Evolutionary conservation across 75 land plant genomes (phyloP).

Genomic region (Cryptomeria japonica): DNA sequence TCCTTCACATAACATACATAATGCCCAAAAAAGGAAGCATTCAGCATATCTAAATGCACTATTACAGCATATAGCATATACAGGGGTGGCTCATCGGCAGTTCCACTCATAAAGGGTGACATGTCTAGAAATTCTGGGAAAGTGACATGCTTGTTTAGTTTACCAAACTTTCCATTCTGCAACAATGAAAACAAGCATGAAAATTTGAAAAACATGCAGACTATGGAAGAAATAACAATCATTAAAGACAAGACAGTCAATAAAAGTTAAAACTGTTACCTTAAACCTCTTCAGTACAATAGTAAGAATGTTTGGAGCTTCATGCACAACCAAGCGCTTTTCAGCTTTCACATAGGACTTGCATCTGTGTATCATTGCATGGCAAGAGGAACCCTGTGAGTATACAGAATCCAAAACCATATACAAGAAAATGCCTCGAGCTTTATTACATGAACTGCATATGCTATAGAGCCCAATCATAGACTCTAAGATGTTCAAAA

Average conservation of each 20-base stretch:
- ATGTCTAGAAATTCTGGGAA: conserved; percentile 80
- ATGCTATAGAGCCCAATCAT: not conserved
- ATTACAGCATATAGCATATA: conserved; percentile 92
- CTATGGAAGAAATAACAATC: not conserved
- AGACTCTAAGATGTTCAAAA: not conserved
- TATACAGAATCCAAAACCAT: not conserved
- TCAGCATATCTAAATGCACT: conserved; percentile 92
- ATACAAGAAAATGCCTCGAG: not conserved
- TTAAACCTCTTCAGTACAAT: conserved; percentile 92
- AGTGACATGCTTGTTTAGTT: conserved; percentile 82
- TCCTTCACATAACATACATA: conserved; percentile 87
- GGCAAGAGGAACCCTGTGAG: not conserved
- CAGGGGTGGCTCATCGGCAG: conserved; percentile 42
- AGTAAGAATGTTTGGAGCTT: conserved; percentile 89
- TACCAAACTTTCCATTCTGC: conserved; percentile 96
- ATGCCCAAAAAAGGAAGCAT: conserved; percentile 96
- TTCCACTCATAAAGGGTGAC: conserved; percentile 74
- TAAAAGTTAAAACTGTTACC: conserved; percentile 31
- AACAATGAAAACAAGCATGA: conserved; percentile 11
- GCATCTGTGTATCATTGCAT: conserved; percentile 51
- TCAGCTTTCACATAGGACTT: conserved; percentile 91
- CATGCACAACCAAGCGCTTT: conserved; percentile 71
- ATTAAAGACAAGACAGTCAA: not conserved
- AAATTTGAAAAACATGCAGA: conserved; percentile 3
- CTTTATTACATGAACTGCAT: not conserved